A percentile compares a stretch with the other conserved stretches of the same genome.
Evolutionary conservation across 208 protist species (phyloP).

Genomic region (Leptomonas seymouri): DNA sequence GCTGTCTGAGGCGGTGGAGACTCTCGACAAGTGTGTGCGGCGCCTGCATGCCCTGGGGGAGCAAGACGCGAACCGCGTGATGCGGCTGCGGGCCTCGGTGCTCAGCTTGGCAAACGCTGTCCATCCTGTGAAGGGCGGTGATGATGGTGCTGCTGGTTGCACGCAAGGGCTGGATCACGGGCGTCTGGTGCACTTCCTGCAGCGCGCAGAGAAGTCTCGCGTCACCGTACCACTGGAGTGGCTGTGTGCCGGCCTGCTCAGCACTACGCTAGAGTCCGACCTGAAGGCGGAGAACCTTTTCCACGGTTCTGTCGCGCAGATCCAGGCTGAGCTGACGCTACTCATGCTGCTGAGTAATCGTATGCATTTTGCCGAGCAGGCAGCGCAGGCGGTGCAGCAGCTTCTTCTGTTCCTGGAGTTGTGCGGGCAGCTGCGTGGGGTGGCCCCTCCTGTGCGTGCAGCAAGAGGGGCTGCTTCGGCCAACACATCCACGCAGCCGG

Average conservation of each 20-base stretch:
- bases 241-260: conserved; percentile 60
- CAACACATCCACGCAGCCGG: not conserved
- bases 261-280: conserved; percentile 52
- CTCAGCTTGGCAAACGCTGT: conserved; percentile 43
- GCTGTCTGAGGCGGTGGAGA: conserved; percentile 18
- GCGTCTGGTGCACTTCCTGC: conserved; percentile 36
- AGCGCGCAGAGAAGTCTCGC: conserved; percentile 29
- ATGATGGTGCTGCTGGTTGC: not conserved
- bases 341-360: conserved; percentile 76
- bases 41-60: conserved; percentile 30
- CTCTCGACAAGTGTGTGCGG: conserved; percentile 32
- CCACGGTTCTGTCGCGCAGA: conserved; percentile 34
- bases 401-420: conserved; percentile 58
- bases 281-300: conserved; percentile 70
- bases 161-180: not conserved
- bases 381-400: conserved; percentile 43
- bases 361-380: conserved; percentile 61
- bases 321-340: conserved; percentile 50
- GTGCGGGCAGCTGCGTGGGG: conserved; percentile 47
- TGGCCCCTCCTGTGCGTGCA: not conserved
- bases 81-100: conserved; percentile 33
- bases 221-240: conserved; percentile 56
- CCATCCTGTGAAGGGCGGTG: not conserved
- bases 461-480: not conserved
- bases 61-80: conserved; percentile 37